Percentiles rank a stretch among this genome's conserved stretches.
These are phyloP conservation scores for Scheffersomyces ergatensis DNA, from an alignment of 805 yeast genomes.

Conservation along the genomic window DNA sequence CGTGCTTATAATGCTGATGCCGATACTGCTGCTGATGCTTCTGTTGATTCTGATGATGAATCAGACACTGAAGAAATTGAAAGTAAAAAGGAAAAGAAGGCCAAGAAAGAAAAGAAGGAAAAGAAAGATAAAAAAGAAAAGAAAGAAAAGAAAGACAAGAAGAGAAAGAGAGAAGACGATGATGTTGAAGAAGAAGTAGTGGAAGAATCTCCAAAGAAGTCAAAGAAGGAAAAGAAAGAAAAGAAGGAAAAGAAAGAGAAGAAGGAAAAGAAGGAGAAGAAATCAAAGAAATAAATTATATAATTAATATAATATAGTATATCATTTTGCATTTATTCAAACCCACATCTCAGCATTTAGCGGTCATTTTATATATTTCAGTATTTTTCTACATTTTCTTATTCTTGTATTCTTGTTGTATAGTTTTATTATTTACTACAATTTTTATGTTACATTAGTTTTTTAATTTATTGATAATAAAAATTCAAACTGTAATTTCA, in stretches of 20 bases:
- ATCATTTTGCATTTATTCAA: not conserved
- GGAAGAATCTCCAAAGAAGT: constrained; percentile 23
- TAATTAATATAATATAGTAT: too few relatives aligned
- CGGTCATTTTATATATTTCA: not conserved
- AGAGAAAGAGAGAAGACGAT: constrained; percentile 23
- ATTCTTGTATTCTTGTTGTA: not conserved
- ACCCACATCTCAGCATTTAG: not conserved
- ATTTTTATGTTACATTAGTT: not conserved
- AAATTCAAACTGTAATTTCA: not conserved
- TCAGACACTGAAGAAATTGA: constrained; percentile 30
- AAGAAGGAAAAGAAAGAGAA: constrained; percentile 28
- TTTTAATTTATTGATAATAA: not conserved
- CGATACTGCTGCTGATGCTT: constrained; percentile 52
- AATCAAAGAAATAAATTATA: too few relatives aligned
- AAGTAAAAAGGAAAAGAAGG: constrained; percentile 26
- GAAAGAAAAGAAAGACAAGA: constrained; percentile 20
- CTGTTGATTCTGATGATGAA: constrained; percentile 20
- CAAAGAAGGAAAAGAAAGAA: constrained; percentile 28
- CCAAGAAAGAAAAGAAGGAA: constrained; percentile 25
- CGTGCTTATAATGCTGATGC: constrained; percentile 94
- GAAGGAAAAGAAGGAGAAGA: constrained; percentile 28
- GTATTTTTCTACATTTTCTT: not conserved
- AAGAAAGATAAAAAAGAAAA: constrained; percentile 24
- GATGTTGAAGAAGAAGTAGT: constrained; percentile 21
- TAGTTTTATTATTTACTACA: not conserved